Evolutionary conservation across 306 rosid genomes (phyloP).

Genomic region (Castanea crenata): DNA sequence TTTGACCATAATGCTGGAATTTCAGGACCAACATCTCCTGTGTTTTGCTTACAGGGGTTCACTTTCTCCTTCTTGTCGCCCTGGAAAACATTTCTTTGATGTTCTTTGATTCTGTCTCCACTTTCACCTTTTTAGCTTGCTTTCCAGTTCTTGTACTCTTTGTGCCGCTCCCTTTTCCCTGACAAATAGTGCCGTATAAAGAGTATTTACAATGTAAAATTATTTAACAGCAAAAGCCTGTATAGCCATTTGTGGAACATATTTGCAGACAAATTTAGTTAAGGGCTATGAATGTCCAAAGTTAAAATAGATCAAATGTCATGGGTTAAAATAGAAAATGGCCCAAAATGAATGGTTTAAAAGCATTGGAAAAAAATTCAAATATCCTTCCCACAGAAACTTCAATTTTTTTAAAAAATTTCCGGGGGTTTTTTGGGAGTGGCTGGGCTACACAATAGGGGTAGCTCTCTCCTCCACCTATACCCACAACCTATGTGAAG

Average conservation of each 20-base stretch:
- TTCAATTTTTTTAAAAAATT: no score
- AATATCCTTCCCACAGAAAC: no score
- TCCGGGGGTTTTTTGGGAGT: no score
- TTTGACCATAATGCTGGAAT: not conserved
- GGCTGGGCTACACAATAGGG: no score
- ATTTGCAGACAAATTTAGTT: no score
- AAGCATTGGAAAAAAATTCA: no score
- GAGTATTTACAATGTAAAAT: conserved; percentile 6
- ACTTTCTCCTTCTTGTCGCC: conserved; percentile 62
- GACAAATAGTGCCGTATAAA: conserved; percentile 6
- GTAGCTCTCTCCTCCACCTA: no score
- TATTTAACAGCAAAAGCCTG: not conserved
- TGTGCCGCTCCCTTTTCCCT: conserved; percentile 47
- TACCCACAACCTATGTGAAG: no score
- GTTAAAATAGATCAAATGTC: not conserved
- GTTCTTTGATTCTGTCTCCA: conserved; percentile 76
- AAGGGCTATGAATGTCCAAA: not conserved
- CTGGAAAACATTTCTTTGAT: conserved; percentile 78
- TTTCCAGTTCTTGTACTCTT: conserved; percentile 56
- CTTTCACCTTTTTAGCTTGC: conserved; percentile 62
- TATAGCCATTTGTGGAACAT: not conserved
- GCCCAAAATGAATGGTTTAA: no score
- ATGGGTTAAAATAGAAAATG: no score
- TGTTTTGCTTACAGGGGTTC: not conserved
- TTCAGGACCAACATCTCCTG: not conserved